Percentiles rank a stretch among this genome's conserved stretches.
Conservation (phyloP, 2,329 filamentous ascomycete genomes). For the Diaporthe citri region DNA sequence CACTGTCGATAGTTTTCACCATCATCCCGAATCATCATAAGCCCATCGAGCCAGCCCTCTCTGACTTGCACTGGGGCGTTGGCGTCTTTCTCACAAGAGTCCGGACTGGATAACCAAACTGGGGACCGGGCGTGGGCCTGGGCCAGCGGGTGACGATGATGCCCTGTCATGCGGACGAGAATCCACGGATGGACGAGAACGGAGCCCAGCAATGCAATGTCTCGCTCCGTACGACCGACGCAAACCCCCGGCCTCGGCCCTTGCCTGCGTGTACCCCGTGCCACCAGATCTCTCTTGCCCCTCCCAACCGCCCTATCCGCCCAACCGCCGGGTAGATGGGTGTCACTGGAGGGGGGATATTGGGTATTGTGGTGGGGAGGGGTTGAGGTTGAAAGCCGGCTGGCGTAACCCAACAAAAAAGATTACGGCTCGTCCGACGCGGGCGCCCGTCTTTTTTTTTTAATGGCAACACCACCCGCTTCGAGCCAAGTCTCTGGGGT, state of each 20-base stretch:
- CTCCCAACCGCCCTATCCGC: not conserved
- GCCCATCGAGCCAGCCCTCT: not conserved
- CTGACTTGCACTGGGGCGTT: not conserved
- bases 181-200: slow-evolving; percentile 1
- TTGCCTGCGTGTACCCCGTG: slow-evolving; percentile 6
- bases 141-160: not conserved
- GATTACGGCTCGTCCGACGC: slow-evolving; percentile 7
- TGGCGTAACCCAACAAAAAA: slow-evolving; percentile 9
- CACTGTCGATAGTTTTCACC: slow-evolving; percentile 1
- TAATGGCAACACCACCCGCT: not conserved
- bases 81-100: not conserved
- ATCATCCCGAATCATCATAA: not conserved
- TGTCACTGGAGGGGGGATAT: not conserved
- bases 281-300: not conserved
- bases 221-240: slow-evolving; percentile 19
- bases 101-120: not conserved
- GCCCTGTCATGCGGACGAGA: not conserved
- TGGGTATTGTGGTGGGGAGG: not conserved
- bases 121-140: not conserved
- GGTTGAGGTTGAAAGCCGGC: not conserved
- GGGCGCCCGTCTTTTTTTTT: slow-evolving; percentile 4
- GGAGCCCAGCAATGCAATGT: not conserved
- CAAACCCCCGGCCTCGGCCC: slow-evolving; percentile 1
- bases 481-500: not conserved
- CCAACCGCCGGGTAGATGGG: not conserved